Evolutionary conservation across 2,329 filamentous ascomycete species (phyloP), one percentile per base, ranked within the genome.

Genomic region (Alternaria consortialis): DNA sequence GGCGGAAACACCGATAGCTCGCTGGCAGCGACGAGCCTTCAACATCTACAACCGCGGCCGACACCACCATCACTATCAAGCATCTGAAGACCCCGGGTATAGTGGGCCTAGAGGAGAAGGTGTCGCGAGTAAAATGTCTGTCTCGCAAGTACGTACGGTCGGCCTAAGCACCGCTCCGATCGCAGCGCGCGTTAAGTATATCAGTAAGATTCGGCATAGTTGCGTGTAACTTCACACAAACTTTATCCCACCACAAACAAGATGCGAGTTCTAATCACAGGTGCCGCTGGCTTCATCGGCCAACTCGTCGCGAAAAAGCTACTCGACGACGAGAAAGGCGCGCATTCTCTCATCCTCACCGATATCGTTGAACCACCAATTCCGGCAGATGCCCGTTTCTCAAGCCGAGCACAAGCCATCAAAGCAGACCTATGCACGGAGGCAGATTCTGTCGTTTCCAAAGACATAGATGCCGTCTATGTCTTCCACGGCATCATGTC

Each of bases 401-500:
- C 60, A 23, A 37, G 12, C 17, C 84, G 86, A 72, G 83, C 81
- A 2, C 82, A 73, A 15, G 72, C 79, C 27, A 63, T 87, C 55
- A 80, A 80, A 39, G 82, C 84, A 11, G 86, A 88, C 71, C 80
- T 88, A 2, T 75, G 84, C 39, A 63, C 61, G 13, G 29, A 65
- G 39, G 53, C 68, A 1, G 34, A 36, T 23, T 3, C 29, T 5
- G 64, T 65, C 15, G 66, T 68, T 5, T 47, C 58, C 12, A 44
- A 59, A 4, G 58, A 66, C 23, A 57, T 68, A 23, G 42, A 69
- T 4, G 65, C 62, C 44, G 48, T 63, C 43, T 88, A 86, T 75
- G 77, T 87, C 68, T 86, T 89, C 78, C 87, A 89, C 75, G 87
- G 87, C 58, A 87, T 89, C 80, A 88, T 89, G 87, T 88, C 86